Base-by-base conservation (phyloP, 441 rosid genomes). In the Gossypium schwendimanii region DNA sequence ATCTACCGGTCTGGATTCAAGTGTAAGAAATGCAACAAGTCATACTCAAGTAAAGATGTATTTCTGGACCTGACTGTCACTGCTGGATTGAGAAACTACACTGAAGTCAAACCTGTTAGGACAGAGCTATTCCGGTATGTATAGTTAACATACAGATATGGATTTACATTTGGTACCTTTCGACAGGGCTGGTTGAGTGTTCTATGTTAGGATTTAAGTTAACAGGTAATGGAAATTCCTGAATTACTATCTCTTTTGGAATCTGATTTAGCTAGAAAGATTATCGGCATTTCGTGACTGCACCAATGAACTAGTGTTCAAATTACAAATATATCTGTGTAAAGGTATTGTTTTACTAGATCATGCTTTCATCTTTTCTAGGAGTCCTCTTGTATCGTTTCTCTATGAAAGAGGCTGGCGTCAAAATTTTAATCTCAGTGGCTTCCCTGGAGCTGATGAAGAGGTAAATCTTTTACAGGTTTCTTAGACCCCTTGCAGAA, bases 331-430 rank as follows among this genome's bases (percentile, higher is more conserved):
- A 65, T 45, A 23, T 45, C 20, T 21, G 36, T 6, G 6, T 12
- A 44, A 44, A 33, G 39, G 39, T 33, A 33, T 33, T 33, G 39
- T 33, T 33, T 33, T 33, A 33, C 54, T 36, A 9, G 20, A 36
- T 9, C 33, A 18, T 75, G 58, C 70, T 67, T 65, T 73, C 70
- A 44, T 53, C 69, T 74, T 75, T 70, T 12, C 9, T 74, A 94
- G 98, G 95, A 94, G 90, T 80, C 98, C 97, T 50, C 73, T 94
- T 57, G 95, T 94, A 64, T 94, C 98, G 18, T 94, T 92, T 77
- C 76, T 90, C 81, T 94, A 94, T 28, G 98, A 94, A 78, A 87
- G 97, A 63, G 97, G 98, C 33, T 94, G 98, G 98, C 87, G 98
- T 57, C 93, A 94, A 77, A 87, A 78, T 79, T 94, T 94, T 76